phyloP scores from a whole-genome alignment of 352 stramenopile species.

The Phytophthora multivora region DNA sequence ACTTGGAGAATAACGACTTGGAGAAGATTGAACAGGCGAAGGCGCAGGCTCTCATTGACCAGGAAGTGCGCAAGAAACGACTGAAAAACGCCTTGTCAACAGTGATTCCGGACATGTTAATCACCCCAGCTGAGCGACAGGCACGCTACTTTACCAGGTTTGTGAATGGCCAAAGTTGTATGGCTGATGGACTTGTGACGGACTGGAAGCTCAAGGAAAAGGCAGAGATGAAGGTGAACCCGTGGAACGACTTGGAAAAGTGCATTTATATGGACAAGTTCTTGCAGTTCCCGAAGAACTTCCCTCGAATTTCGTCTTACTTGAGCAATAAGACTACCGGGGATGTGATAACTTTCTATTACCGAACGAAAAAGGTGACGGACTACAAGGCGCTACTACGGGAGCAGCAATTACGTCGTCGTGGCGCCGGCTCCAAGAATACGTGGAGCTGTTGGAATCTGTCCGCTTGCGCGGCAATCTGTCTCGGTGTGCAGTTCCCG shows the following conservation, averaged over 20 bases:
- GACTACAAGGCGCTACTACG: conserved; percentile 96
- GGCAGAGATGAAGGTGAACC: conserved; percentile 87
- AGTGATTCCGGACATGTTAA: conserved; percentile 86
- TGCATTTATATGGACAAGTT: conserved; percentile 99
- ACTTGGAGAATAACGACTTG: conserved; percentile 75
- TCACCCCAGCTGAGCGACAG: conserved; percentile 58
- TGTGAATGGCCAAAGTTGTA: conserved; percentile 63
- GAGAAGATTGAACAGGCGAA: conserved; percentile 87
- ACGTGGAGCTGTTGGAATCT: conserved; percentile 91
- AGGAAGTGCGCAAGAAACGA: conserved; percentile 83
- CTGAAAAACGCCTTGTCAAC: conserved; percentile 85
- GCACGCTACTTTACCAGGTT: conserved; percentile 57
- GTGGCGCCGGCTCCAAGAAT: conserved; percentile 85
- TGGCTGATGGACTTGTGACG: conserved; percentile 62
- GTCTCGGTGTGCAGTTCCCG: conserved; percentile 84
- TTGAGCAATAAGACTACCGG: conserved; percentile 95
- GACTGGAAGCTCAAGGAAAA: conserved; percentile 74
- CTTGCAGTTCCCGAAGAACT: conserved; percentile 99
- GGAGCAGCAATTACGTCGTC: conserved; percentile 86
- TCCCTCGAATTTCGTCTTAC: conserved; percentile 95
- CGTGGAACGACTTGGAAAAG: conserved; percentile 99
- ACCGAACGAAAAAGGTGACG: conserved; percentile 97
- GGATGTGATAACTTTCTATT: conserved; percentile 98
- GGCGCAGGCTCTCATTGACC: conserved; percentile 71
- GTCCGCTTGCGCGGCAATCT: conserved; percentile 80